Percentiles rank a stretch among this genome's conserved stretches.
phyloP scores from a whole-genome alignment of 257 asterid species.

The Plectranthus barbatus region DNA sequence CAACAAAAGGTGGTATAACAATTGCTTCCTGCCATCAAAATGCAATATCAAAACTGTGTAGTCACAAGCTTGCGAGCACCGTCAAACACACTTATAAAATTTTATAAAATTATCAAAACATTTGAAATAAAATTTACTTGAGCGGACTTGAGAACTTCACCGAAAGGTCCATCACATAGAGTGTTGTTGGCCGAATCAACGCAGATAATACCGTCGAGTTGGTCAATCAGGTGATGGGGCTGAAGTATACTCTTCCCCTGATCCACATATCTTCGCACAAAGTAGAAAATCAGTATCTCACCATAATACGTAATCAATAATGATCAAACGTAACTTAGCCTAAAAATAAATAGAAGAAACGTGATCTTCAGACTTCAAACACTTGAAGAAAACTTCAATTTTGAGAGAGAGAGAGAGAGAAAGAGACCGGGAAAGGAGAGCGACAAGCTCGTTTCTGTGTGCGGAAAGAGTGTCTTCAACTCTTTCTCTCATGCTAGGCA shows the following conservation, averaged over 20 bases:
- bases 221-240: slow-evolving; percentile 82
- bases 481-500: slow-evolving; percentile 79
- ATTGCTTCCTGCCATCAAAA: slow-evolving; percentile 74
- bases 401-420: too few relatives aligned
- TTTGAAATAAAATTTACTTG: slow-evolving; percentile 39
- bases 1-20: slow-evolving; percentile 92
- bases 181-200: slow-evolving; percentile 35
- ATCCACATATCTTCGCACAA: slow-evolving; percentile 59
- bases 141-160: slow-evolving; percentile 66
- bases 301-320: neutral
- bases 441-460: slow-evolving; percentile 81
- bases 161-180: slow-evolving; percentile 72
- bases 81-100: neutral
- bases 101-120: too few relatives aligned
- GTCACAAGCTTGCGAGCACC: neutral
- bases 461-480: slow-evolving; percentile 91
- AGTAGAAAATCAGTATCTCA: neutral
- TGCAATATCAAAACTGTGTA: too few relatives aligned
- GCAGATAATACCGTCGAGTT: slow-evolving; percentile 52
- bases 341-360: neutral
- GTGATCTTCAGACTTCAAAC: neutral
- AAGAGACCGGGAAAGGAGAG: slow-evolving; percentile 75
- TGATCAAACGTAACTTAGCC: neutral
- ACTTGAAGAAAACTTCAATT: neutral
- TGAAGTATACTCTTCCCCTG: slow-evolving; percentile 96